Base-by-base conservation (phyloP, 1,284 basidiomycete genomes). In the Singerocomus rubriflavus region DNA sequence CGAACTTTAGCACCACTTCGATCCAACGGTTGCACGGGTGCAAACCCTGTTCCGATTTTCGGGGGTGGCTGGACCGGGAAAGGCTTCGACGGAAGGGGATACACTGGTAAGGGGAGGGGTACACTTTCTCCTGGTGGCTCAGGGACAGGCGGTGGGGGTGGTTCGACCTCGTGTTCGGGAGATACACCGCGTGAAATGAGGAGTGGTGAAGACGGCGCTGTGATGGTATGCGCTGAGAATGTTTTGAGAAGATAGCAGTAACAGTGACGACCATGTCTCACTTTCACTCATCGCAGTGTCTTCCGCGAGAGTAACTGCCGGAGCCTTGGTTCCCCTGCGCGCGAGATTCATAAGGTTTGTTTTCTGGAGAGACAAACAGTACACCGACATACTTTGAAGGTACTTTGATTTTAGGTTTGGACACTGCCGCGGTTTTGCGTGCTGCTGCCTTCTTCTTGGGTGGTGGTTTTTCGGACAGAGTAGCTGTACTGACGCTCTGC, bases 31-130 rank as follows among this genome's bases (percentile, higher is more conserved):
- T 84, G 66, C 14, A 75, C 64, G 0, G 84, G 81, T 13, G 87
- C 84, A 56, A 85, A 84, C 8, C 86, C 85, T 7, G 84, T 76
- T n/a, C 73, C 71, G 10, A 89, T 81, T 69, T 89, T 90, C 0
- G 79, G 79, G 3, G 85, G 82, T 29, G 82, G 81, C 57, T 87
- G 85, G 12, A 90, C 88, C 0, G 86, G 81, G 71, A 88, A 89
- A 0, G 87, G 85, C 66, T 86, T 88, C 9, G 80, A 78, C 9
- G 88, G 87, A 21, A 90, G 77, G 3, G 88, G 85, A 54, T 88
- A 90, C 17, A 83, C 69, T 4, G 87, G 87, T 2, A 85, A 67
- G 8, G 88, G 88, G 6, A 85, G 72, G 3, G 87, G 78, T 16
- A 77, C 71, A 40, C 70, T 78, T 50, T 84, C 82, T 48, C 80